A percentile compares a stretch with the other conserved stretches of the same genome.
phyloP scores from a whole-genome alignment of 2,329 filamentous ascomycete species.

The Akanthomyces dipterigenus region DNA sequence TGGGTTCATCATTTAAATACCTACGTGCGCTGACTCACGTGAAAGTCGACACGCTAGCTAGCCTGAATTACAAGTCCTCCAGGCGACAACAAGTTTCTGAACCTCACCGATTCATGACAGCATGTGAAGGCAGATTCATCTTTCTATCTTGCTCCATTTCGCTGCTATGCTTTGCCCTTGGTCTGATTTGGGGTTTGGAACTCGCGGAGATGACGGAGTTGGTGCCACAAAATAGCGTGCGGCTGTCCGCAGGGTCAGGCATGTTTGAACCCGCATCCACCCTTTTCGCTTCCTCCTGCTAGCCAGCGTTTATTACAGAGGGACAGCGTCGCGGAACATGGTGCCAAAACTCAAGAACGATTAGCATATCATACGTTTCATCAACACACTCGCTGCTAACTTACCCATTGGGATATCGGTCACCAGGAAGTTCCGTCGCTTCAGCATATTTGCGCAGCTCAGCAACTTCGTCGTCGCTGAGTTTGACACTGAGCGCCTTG shows the following conservation, averaged over 20 bases:
- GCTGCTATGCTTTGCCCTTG: no score
- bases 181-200: no score
- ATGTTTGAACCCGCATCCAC: no score
- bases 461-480: constrained; percentile 28
- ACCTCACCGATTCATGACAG: background rate
- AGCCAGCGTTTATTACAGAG: background rate
- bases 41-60: background rate
- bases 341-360: background rate
- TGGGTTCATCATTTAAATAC: background rate
- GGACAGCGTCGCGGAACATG: background rate
- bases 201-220: no score
- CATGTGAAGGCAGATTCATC: background rate
- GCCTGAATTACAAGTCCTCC: background rate
- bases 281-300: no score
- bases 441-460: constrained; percentile 25
- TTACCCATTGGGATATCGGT: constrained; percentile 17
- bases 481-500: constrained; percentile 24
- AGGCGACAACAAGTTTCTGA: no score
- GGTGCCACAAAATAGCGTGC: no score
- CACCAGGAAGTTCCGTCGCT: constrained; percentile 22
- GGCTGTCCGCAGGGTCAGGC: no score
- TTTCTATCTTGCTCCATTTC: no score
- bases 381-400: background rate
- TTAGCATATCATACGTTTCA: background rate
- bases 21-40: background rate